Percentiles rank a stretch among this genome's conserved stretches.
Evolutionary conservation across 1,139 yeast species (phyloP).

Genomic region (Groenewaldozyma auringiensis): DNA sequence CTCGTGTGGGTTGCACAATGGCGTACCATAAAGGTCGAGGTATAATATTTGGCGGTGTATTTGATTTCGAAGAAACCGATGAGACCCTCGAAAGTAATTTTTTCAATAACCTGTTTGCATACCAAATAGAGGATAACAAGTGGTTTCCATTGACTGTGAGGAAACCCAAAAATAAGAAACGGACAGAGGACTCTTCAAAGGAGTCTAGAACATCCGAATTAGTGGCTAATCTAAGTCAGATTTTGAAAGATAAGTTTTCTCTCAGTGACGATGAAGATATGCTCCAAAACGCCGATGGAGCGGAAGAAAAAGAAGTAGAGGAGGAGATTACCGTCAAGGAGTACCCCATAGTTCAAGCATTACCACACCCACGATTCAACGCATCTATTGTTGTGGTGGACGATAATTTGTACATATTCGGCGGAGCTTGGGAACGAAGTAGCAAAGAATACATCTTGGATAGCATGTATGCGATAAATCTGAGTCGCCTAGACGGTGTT

Average conservation of each 20-base stretch:
- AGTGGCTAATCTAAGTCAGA: constrained; percentile 68
- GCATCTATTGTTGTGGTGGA: constrained; percentile 80
- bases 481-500: constrained; percentile 82
- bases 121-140: constrained; percentile 77
- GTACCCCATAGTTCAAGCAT: constrained; percentile 48
- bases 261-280: constrained; percentile 40
- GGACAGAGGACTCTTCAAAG: constrained; percentile 21
- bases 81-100: constrained; percentile 82
- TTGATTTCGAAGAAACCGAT: constrained; percentile 90
- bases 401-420: constrained; percentile 77
- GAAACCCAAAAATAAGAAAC: constrained; percentile 48
- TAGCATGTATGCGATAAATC: constrained; percentile 77
- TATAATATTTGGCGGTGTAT: constrained; percentile 90
- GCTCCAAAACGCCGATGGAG: constrained; percentile 37
- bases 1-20: constrained; percentile 93
- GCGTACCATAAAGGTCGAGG: constrained; percentile 90
- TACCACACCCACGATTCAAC: constrained; percentile 89
- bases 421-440: constrained; percentile 86
- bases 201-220: constrained; percentile 68
- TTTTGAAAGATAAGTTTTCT: constrained; percentile 56
- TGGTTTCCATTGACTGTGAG: constrained; percentile 76
- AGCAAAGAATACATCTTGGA: constrained; percentile 80
- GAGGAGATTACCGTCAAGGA: constrained; percentile 35
- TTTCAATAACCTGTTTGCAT: constrained; percentile 72
- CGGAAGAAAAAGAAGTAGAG: constrained; percentile 20